Conservation (phyloP, 1,284 basidiomycete genomes). For the Pseudozyma sp. region DNA sequence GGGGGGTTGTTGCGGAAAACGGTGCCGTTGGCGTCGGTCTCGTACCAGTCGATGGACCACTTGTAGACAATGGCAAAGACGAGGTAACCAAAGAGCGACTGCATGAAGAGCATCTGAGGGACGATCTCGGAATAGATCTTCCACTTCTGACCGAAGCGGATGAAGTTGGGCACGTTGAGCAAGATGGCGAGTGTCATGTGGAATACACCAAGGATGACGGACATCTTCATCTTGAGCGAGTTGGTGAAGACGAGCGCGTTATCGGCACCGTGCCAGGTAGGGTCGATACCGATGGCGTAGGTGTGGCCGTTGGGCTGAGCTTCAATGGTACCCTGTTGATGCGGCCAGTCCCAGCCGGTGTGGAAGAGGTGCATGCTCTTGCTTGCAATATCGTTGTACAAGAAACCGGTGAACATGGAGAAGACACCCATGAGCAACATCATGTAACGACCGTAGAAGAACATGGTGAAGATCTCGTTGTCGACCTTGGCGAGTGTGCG, state of each 20-base stretch:
- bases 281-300: constrained; percentile 95
- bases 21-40: constrained; percentile 72
- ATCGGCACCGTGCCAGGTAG: constrained; percentile 92
- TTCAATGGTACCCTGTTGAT: constrained; percentile 62
- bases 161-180: constrained; percentile 92
- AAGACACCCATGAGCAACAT: constrained; percentile 97
- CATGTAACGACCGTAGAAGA: constrained; percentile 98
- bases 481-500: constrained; percentile 81
- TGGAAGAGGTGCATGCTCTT: constrained; percentile 88
- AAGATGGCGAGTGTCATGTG: constrained; percentile 99
- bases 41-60: constrained; percentile 92
- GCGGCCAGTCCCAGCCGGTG: constrained; percentile 88
- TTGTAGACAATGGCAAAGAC: constrained; percentile 96
- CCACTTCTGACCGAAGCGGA: constrained; percentile 86
- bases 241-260: constrained; percentile 95
- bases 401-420: constrained; percentile 90
- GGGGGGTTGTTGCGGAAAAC: constrained; percentile 76
- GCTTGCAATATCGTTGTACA: constrained; percentile 99
- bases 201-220: constrained; percentile 93
- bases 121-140: constrained; percentile 95
- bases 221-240: constrained; percentile 99
- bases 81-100: constrained; percentile 97
- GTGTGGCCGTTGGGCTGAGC: constrained; percentile 73
- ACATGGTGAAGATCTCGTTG: constrained; percentile 88
- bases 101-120: constrained; percentile 95